Conservation (phyloP, 2,329 filamentous ascomycete genomes). For the Arthroderma uncinatum region DNA sequence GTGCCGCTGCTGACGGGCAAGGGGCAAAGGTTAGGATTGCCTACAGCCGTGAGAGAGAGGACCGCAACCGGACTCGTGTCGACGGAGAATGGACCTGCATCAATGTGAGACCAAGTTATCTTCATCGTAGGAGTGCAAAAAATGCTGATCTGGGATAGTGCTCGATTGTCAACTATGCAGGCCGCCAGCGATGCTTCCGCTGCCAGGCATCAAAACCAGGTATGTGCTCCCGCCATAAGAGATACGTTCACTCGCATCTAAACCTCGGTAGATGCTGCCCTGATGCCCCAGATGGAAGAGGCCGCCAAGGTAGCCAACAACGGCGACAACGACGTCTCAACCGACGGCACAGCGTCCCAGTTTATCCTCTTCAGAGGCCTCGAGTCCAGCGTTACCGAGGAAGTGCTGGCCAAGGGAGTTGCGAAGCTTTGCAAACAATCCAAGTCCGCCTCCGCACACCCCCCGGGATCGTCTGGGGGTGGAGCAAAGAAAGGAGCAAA, state of each 20-base stretch:
- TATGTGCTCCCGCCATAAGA: slow-evolving; percentile 20
- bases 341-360: slow-evolving; percentile 54
- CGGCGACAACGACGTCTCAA: slow-evolving; percentile 45
- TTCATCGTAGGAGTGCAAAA: background rate
- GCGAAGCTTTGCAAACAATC: slow-evolving; percentile 57
- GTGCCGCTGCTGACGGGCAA: slow-evolving; percentile 24
- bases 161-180: slow-evolving; percentile 46
- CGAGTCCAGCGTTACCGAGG: slow-evolving; percentile 58
- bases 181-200: slow-evolving; percentile 46
- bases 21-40: slow-evolving; percentile 40
- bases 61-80: slow-evolving; percentile 36
- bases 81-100: slow-evolving; percentile 49
- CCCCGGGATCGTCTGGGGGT: slow-evolving; percentile 13
- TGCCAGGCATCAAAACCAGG: slow-evolving; percentile 46
- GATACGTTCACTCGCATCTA: background rate
- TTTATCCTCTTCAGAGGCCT: slow-evolving; percentile 66
- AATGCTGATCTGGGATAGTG: slow-evolving; percentile 34
- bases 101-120: slow-evolving; percentile 30
- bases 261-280: background rate
- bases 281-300: slow-evolving; percentile 19
- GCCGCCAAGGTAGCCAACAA: slow-evolving; percentile 38
- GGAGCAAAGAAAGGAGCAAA: slow-evolving; percentile 38
- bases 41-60: slow-evolving; percentile 44
- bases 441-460: slow-evolving; percentile 25
- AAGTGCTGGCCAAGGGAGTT: slow-evolving; percentile 60